phyloP scores from a whole-genome alignment of 805 yeast genomes.

The Candida michaelii region DNA sequence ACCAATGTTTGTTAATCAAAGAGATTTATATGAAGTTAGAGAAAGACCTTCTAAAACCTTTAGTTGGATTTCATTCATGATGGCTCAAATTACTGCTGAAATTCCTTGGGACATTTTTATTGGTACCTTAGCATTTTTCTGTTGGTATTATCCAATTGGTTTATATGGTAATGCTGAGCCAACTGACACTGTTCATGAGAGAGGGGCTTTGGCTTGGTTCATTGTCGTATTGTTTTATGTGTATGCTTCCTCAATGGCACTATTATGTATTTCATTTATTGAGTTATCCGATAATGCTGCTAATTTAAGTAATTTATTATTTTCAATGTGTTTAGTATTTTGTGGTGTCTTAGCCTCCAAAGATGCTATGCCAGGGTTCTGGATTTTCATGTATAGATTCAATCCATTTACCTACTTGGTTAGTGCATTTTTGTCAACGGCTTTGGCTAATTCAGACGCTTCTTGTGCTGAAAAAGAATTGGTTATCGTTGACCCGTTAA shows the following conservation, averaged over 20 bases:
- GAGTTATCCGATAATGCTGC: conserved; percentile 31
- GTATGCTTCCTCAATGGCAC: conserved; percentile 27
- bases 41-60: conserved; percentile 45
- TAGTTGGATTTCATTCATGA: conserved; percentile 43
- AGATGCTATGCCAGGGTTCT: conserved; percentile 34
- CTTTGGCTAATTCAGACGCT: conserved; percentile 39
- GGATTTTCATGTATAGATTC: conserved; percentile 77
- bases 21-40: conserved; percentile 48
- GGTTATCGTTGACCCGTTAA: conserved; percentile 20
- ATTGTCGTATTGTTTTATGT: conserved; percentile 24
- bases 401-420: conserved; percentile 67
- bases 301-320: conserved; percentile 28
- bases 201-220: conserved; percentile 39
- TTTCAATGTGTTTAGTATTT: conserved; percentile 35
- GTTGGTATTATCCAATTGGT: conserved; percentile 63
- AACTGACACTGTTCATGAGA: conserved; percentile 50
- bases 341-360: conserved; percentile 35
- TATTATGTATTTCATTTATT: conserved; percentile 28
- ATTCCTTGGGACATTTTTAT: conserved; percentile 45
- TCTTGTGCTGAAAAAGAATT: conserved; percentile 26
- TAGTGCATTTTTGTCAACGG: conserved; percentile 46
- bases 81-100: conserved; percentile 45
- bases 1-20: conserved; percentile 43
- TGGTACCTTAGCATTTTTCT: conserved; percentile 41
- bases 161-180: conserved; percentile 51